A percentile compares a stretch with the other conserved stretches of the same genome.
Conservation (phyloP, 2,329 filamentous ascomycete species). For the Alternaria ethzedia region DNA sequence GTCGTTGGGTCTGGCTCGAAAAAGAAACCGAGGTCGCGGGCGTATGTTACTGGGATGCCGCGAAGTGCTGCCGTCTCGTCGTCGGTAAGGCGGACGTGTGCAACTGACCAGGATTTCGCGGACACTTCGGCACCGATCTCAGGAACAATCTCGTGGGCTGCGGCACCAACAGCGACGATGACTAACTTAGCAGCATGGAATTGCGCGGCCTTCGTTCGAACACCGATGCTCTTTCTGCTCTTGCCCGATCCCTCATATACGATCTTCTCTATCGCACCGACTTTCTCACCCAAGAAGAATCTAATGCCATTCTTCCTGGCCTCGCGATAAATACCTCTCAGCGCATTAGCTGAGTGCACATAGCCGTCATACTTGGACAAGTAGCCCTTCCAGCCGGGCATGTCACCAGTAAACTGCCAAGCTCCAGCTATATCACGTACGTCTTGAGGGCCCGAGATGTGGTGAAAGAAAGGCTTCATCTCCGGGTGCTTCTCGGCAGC, state of each 20-base stretch:
- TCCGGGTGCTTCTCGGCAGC: conserved; percentile 51
- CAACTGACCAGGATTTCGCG: conserved; percentile 66
- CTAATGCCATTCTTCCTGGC: conserved; percentile 52
- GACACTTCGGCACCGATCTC: conserved; percentile 58
- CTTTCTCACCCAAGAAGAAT: conserved; percentile 53
- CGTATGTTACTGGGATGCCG: conserved; percentile 66
- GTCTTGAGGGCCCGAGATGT: conserved; percentile 38
- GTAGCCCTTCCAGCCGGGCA: conserved; percentile 65
- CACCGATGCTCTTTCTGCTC: conserved; percentile 37
- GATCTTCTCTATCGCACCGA: conserved; percentile 49
- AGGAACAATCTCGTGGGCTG: conserved; percentile 56
- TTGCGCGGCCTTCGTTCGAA: conserved; percentile 50
- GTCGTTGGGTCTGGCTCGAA: conserved; percentile 69
- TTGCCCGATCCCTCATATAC: conserved; percentile 42
- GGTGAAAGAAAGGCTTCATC: conserved; percentile 46
- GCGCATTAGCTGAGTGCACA: conserved; percentile 61
- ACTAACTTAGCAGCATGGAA: conserved; percentile 50
- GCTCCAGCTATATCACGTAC: conserved; percentile 48
- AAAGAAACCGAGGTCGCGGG: conserved; percentile 68
- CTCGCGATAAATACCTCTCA: conserved; percentile 55
- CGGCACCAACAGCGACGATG: conserved; percentile 62
- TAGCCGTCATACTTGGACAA: conserved; percentile 65
- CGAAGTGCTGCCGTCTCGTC: conserved; percentile 61
- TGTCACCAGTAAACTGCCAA: conserved; percentile 57
- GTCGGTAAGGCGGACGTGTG: conserved; percentile 63